Evolutionary conservation across 2,329 filamentous ascomycete genomes (phyloP).

Genomic region (Epichloe uncinata): DNA sequence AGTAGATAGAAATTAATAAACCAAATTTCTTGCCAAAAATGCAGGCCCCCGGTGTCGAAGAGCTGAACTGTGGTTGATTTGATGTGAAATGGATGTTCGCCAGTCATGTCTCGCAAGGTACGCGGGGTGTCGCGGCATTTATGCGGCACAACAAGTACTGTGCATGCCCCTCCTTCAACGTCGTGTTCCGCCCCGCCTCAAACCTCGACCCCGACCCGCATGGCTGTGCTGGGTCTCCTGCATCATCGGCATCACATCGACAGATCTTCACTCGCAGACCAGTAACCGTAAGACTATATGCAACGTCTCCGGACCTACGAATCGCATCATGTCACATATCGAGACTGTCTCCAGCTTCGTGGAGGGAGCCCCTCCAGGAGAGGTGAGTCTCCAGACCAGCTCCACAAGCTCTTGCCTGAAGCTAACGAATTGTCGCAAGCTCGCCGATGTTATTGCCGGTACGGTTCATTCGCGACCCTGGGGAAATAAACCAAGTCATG

Average conservation of each 20-base stretch:
- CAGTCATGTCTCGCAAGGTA: background rate
- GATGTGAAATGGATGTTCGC: background rate
- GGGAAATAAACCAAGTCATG: background rate
- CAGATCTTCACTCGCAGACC: background rate
- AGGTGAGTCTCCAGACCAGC: conserved; percentile 46
- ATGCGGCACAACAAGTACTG: background rate
- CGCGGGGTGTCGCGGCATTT: background rate
- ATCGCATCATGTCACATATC: conserved; percentile 22
- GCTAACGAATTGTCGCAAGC: conserved; percentile 42
- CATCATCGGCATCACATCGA: background rate
- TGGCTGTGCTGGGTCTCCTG: background rate
- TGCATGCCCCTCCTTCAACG: background rate
- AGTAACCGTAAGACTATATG: background rate
- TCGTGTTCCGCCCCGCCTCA: conserved; percentile 12
- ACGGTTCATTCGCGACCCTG: conserved; percentile 16
- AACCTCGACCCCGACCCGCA: conserved; percentile 3
- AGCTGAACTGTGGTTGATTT: too few relatives aligned
- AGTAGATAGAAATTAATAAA: background rate
- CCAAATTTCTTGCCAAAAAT: too few relatives aligned
- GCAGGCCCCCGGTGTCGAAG: too few relatives aligned
- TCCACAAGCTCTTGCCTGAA: conserved; percentile 5
- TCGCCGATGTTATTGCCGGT: conserved; percentile 82
- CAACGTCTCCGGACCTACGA: background rate
- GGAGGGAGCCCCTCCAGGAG: conserved; percentile 87
- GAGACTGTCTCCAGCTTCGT: conserved; percentile 66